phyloP scores from a whole-genome alignment of 257 asterid species.

The Solanum pimpinellifolium region DNA sequence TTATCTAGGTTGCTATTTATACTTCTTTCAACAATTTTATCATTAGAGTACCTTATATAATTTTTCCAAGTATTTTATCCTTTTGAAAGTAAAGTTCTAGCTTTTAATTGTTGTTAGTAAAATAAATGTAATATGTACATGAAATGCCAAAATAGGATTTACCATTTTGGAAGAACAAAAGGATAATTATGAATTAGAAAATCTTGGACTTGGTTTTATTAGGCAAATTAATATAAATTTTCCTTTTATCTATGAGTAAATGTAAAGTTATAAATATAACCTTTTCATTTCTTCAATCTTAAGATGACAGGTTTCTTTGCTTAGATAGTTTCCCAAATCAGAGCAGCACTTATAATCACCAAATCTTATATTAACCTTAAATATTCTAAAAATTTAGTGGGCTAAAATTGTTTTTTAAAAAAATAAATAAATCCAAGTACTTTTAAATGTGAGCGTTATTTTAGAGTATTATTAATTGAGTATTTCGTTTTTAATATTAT shows the following conservation, averaged over 20 bases:
- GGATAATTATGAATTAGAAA: background rate
- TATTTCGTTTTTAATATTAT: too few species aligned
- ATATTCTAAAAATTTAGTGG: background rate
- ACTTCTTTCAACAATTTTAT: background rate
- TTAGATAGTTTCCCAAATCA: background rate
- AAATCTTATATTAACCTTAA: background rate
- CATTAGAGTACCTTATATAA: background rate
- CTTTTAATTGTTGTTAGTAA: background rate
- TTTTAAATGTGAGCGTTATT: background rate
- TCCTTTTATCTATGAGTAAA: background rate
- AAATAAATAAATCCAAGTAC: background rate
- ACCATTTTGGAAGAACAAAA: background rate
- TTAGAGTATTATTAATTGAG: too few species aligned
- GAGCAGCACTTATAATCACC: background rate
- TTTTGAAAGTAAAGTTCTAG: background rate
- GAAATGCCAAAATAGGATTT: background rate
- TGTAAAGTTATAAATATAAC: background rate
- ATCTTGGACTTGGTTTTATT: background rate
- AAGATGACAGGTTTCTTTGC: conserved; percentile 5
- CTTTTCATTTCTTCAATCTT: conserved; percentile 2
- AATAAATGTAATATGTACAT: background rate
- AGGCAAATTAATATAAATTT: background rate
- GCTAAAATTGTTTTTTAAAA: background rate
- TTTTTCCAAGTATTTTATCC: background rate
- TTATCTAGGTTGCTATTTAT: too few species aligned